Evolutionary conservation across 495 filamentous ascomycete species (phyloP).

Genomic region (Friedmanniomyces simplex): DNA sequence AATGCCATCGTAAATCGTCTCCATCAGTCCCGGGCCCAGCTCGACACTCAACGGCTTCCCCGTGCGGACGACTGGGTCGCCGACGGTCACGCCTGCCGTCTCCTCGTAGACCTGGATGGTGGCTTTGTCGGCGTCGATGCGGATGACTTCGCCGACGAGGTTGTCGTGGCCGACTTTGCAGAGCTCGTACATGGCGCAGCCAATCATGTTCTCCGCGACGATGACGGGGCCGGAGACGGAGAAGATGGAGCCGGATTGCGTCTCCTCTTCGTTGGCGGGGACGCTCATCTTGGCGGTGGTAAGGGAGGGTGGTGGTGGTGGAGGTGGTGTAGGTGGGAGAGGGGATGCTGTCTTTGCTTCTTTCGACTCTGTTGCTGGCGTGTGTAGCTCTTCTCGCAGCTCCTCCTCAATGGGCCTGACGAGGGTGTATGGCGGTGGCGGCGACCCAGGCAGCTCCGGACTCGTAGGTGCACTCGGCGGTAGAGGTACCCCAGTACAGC

Average conservation of each 20-base stretch:
- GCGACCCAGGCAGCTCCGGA: background rate
- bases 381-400: background rate
- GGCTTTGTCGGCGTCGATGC: slow-evolving; percentile 87
- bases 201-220: slow-evolving; percentile 95
- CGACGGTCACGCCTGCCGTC: slow-evolving; percentile 96
- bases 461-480: slow-evolving; percentile 3
- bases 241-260: slow-evolving; percentile 54
- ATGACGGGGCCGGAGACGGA: slow-evolving; percentile 86
- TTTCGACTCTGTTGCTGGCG: slow-evolving; percentile 13
- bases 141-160: slow-evolving; percentile 94
- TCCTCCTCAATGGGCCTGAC: slow-evolving; percentile 2
- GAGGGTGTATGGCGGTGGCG: slow-evolving; percentile 4
- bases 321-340: slow-evolving; percentile 5
- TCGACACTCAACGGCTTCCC: slow-evolving; percentile 96
- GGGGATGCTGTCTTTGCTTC: slow-evolving; percentile 35
- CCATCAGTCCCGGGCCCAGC: slow-evolving; percentile 91
- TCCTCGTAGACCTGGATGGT: slow-evolving; percentile 99
- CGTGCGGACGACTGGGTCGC: slow-evolving; percentile 81
- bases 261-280: slow-evolving; percentile 11
- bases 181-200: slow-evolving; percentile 99
- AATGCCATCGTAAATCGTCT: slow-evolving; percentile 99
- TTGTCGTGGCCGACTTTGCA: slow-evolving; percentile 80
- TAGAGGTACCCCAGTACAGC: background rate
- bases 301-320: background rate
- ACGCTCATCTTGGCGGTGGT: slow-evolving; percentile 11